Percentiles rank a stretch among this genome's conserved stretches.
Evolutionary conservation across 2,329 filamentous ascomycete species (phyloP).

Genomic region (Lasiodiplodia gonubiensis): DNA sequence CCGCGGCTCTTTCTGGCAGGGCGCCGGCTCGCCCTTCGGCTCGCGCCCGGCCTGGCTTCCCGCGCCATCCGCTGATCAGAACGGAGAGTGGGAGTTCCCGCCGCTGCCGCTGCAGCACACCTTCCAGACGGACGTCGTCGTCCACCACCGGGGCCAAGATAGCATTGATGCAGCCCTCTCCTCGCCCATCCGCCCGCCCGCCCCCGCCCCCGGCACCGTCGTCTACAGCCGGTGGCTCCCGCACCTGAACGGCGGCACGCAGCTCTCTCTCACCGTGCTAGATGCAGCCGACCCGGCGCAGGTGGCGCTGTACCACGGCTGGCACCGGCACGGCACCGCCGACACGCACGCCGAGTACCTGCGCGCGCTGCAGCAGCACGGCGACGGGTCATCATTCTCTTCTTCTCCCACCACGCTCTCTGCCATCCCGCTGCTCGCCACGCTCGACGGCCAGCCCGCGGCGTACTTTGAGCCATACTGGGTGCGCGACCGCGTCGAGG

Average conservation of each 20-base stretch:
- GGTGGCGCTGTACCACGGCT: conserved; percentile 72
- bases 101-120: not conserved
- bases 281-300: conserved; percentile 70
- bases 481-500: conserved; percentile 62
- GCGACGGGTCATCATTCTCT: no score
- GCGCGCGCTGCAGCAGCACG: conserved; percentile 69
- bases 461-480: conserved; percentile 84
- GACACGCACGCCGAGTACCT: conserved; percentile 77
- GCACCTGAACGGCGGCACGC: conserved; percentile 73
- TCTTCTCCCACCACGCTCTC: no score
- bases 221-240: conserved; percentile 82
- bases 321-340: conserved; percentile 77
- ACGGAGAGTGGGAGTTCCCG: not conserved
- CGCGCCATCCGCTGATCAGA: conserved; percentile 39
- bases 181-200: conserved; percentile 69
- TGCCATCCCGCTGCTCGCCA: conserved; percentile 71
- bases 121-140: not conserved
- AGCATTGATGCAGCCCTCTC: conserved; percentile 64
- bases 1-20: conserved; percentile 55
- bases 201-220: conserved; percentile 71
- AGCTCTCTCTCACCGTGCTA: conserved; percentile 75
- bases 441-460: conserved; percentile 73
- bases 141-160: conserved; percentile 35
- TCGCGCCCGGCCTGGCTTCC: conserved; percentile 49
- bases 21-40: conserved; percentile 51